Base-by-base conservation (phyloP, 495 filamentous ascomycete genomes). In the Podospora pseudoanserina region DNA sequence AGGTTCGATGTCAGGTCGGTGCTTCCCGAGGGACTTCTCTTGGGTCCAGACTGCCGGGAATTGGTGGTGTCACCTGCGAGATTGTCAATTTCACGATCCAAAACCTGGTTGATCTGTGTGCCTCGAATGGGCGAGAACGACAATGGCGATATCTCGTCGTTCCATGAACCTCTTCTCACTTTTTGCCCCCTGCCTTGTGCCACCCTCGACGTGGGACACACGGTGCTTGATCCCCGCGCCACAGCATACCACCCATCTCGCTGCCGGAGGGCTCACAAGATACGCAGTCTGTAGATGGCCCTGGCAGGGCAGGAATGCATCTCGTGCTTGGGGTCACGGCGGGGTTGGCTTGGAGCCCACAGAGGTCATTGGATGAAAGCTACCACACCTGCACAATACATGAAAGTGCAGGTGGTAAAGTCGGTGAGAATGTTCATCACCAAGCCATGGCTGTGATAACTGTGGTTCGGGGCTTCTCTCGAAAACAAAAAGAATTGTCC, bases 361-460 rank as follows among this genome's bases (percentile, higher is more conserved):
- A 18, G 53, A 34, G 7, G 39, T 18, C 9, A 67, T 70, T 67
- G 68, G 68, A 69, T 7, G 49, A 34, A 7, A 26, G 30, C 53
- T 66, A 64, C 60, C 60, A 65, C 64, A 53, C 56, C 23, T 23
- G 23, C 23, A 23, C 23, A 23, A 39, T 23, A 56, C 27, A 18
- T 55, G 18, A 39, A 26, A 27, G 68, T 68, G 69, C 69, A 64
- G 63, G 49, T 57, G 53, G 57, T 30, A 67, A 67, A 65, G 69
- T 71, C 69, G 69, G 69, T 71, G 69, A 66, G 60, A 59, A 26
- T n/a, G 23, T 63, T 32, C 61, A 26, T 27, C 63, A 66, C 61
- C 44, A 68, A 71, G 60, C 66, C 66, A 71, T 26, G 23, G 19
- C 44, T 44, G 39, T n/a, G 58, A 61, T 20, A 68, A 53, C 53